Evolutionary conservation across 176 grass and related monocot species (phyloP).

Genomic region (Luzula sylvatica): DNA sequence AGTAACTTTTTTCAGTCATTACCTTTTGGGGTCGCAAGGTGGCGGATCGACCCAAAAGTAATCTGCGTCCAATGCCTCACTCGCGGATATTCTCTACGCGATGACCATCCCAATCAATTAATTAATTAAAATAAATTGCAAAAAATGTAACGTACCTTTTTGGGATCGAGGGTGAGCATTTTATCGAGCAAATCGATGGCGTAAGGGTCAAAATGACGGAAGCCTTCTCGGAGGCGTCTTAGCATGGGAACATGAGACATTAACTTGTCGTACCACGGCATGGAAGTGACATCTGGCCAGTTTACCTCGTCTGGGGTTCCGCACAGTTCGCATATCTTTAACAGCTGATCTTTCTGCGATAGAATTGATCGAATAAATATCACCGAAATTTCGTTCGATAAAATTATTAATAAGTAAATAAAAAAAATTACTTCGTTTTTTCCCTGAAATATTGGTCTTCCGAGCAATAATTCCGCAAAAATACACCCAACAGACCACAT

Average conservation of each 20-base stretch:
- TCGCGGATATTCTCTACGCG: constrained; percentile 78
- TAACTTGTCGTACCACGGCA: constrained; percentile 93
- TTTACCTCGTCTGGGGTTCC: constrained; percentile 72
- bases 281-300: constrained; percentile 82
- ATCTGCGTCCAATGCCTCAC: constrained; percentile 92
- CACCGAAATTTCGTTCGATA: too few relatives aligned
- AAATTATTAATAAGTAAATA: background rate
- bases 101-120: background rate
- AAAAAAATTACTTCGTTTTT: constrained; percentile 70
- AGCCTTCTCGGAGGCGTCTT: constrained; percentile 58
- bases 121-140: background rate
- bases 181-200: constrained; percentile 74
- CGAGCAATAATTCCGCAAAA: constrained; percentile 81
- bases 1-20: background rate
- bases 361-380: too few relatives aligned
- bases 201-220: constrained; percentile 78
- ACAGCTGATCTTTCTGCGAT: constrained; percentile 60
- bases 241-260: constrained; percentile 48
- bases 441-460: constrained; percentile 79
- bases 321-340: constrained; percentile 86
- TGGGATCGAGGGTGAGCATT: constrained; percentile 76
- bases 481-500: constrained; percentile 99
- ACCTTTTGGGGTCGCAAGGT: constrained; percentile 92
- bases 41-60: constrained; percentile 95
- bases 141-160: constrained; percentile 43